phyloP scores from a whole-genome alignment of 2,329 filamentous ascomycete genomes.

The Sporothrix euskadiensis region DNA sequence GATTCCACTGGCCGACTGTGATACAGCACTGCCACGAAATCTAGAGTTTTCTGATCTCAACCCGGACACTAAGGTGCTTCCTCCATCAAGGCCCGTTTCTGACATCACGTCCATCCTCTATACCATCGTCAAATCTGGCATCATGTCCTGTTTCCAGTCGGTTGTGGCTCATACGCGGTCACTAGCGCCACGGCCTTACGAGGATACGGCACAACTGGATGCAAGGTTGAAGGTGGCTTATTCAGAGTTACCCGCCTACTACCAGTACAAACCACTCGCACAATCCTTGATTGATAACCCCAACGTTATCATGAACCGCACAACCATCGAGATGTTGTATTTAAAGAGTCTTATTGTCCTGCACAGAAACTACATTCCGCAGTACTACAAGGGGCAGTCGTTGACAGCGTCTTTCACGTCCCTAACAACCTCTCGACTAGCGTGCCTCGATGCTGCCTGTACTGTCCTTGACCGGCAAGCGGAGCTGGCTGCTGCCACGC shows the following conservation, averaged over 20 bases:
- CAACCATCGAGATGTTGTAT: constrained; percentile 38
- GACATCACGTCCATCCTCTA: constrained; percentile 34
- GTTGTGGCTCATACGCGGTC: constrained; percentile 19
- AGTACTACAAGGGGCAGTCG: neutral
- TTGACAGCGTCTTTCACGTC: too few species aligned
- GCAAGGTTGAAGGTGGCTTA: constrained; percentile 31
- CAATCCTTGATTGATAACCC: constrained; percentile 38
- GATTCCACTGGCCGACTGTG: constrained; percentile 37
- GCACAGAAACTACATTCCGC: constrained; percentile 37
- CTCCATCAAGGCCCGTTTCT: constrained; percentile 34
- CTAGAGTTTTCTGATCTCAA: constrained; percentile 44
- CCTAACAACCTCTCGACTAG: neutral
- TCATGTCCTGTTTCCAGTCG: constrained; percentile 32
- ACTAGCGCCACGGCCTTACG: constrained; percentile 1
- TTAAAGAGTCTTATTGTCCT: constrained; percentile 40
- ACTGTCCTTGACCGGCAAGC: constrained; percentile 37
- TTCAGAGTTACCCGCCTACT: constrained; percentile 33
- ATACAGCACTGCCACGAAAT: constrained; percentile 44
- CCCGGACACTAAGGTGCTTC: constrained; percentile 37
- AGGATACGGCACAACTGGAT: constrained; percentile 3
- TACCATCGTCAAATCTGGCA: constrained; percentile 37
- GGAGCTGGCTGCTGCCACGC: constrained; percentile 39
- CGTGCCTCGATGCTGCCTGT: constrained; percentile 37
- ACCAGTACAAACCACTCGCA: constrained; percentile 35
- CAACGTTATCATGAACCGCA: constrained; percentile 36